Percentiles rank a stretch among this genome's conserved stretches.
These are phyloP conservation scores for Cladosporium cucumerinum DNA, from an alignment of 2,329 filamentous ascomycete species.

Conservation along the genomic window DNA sequence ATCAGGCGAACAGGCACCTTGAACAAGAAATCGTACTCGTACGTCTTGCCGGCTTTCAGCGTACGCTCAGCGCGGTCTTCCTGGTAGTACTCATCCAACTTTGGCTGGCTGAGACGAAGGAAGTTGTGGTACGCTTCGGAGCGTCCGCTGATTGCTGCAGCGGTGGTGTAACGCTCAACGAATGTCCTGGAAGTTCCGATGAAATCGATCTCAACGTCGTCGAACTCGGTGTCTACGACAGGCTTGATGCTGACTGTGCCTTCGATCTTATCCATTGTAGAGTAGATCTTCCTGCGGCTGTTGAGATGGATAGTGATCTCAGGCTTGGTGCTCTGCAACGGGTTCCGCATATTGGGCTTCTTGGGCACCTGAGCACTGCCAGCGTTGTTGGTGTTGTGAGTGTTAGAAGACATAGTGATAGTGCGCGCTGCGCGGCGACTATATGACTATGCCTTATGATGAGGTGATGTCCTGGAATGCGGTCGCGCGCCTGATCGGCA, in stretches of 20 bases:
- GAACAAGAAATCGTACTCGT: slow-evolving; percentile 62
- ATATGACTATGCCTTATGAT: background rate
- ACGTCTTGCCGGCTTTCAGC: slow-evolving; percentile 52
- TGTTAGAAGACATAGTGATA: slow-evolving; percentile 11
- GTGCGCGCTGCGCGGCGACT: background rate
- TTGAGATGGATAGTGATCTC: slow-evolving; percentile 44
- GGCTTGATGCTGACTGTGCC: slow-evolving; percentile 52
- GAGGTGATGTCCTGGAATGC: slow-evolving; percentile 5
- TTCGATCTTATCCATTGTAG: slow-evolving; percentile 56
- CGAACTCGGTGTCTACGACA: slow-evolving; percentile 53
- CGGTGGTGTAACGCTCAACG: slow-evolving; percentile 53
- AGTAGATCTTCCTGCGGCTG: slow-evolving; percentile 45
- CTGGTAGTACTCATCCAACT: slow-evolving; percentile 52
- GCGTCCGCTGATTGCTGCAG: slow-evolving; percentile 52
- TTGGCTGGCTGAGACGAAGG: slow-evolving; percentile 60
- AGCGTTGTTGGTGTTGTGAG: background rate
- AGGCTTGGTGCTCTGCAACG: slow-evolving; percentile 33
- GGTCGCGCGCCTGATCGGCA: slow-evolving; percentile 14
- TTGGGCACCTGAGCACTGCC: slow-evolving; percentile 2
- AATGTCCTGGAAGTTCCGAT: slow-evolving; percentile 52
- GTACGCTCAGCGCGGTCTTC: slow-evolving; percentile 44
- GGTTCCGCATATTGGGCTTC: slow-evolving; percentile 15
- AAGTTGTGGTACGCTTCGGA: slow-evolving; percentile 59
- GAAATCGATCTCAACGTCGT: slow-evolving; percentile 57
- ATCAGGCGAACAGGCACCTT: slow-evolving; percentile 60